A percentile compares a stretch with the other conserved stretches of the same genome.
Evolutionary conservation across 805 yeast genomes (phyloP).

Genomic region (Saturnispora ahearnii): DNA sequence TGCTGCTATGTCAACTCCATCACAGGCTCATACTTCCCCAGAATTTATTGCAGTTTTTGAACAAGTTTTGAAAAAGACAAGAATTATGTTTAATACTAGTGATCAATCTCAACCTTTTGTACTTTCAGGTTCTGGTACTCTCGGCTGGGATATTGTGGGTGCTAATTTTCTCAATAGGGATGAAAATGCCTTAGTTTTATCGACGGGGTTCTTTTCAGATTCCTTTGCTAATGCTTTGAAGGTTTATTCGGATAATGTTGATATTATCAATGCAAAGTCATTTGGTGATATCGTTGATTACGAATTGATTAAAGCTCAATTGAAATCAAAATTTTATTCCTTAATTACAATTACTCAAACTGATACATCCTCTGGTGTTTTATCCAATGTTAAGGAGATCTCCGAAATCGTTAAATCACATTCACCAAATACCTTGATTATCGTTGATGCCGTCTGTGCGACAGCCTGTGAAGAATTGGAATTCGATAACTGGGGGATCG

Average conservation of each 20-base stretch:
- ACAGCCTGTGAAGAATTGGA: constrained; percentile 80
- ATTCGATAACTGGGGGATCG: constrained; percentile 86
- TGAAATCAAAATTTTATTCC: constrained; percentile 40
- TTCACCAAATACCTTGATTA: constrained; percentile 72
- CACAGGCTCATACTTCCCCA: constrained; percentile 85
- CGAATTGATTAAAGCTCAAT: constrained; percentile 44
- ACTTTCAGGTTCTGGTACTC: constrained; percentile 83
- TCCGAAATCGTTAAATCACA: constrained; percentile 49
- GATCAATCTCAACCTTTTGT: constrained; percentile 70
- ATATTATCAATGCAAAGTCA: constrained; percentile 52
- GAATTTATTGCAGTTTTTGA: constrained; percentile 72
- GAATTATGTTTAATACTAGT: constrained; percentile 66
- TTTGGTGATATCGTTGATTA: constrained; percentile 65
- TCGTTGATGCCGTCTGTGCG: constrained; percentile 94
- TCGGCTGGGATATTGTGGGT: constrained; percentile 90
- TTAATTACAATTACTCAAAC: constrained; percentile 87
- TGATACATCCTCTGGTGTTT: constrained; percentile 94
- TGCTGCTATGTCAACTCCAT: constrained; percentile 70
- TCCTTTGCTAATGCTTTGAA: constrained; percentile 67
- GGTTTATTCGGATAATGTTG: constrained; percentile 70
- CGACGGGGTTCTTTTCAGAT: constrained; percentile 88
- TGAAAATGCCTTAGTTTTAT: constrained; percentile 69
- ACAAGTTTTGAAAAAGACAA: constrained; percentile 53
- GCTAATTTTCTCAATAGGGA: constrained; percentile 60
- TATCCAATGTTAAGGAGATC: constrained; percentile 58